A percentile compares a stretch with the other conserved stretches of the same genome.
phyloP scores from a whole-genome alignment of 2,329 filamentous ascomycete genomes.

The Pseudocercospora musae region DNA sequence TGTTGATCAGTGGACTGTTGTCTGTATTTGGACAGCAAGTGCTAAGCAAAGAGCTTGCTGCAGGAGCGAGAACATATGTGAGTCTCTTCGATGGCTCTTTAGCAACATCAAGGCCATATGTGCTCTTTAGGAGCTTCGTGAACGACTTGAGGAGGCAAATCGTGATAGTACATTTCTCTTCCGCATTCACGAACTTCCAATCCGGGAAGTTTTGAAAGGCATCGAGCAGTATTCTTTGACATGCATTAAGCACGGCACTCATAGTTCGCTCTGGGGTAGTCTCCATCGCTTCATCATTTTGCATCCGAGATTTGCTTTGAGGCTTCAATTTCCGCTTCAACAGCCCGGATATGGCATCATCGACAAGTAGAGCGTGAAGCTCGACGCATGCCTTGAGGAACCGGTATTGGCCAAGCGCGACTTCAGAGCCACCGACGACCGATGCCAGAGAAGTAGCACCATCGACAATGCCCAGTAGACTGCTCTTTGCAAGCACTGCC shows the following conservation, averaged over 20 bases:
- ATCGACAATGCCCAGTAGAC: slow-evolving; percentile 72
- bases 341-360: slow-evolving; percentile 68
- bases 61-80: slow-evolving; percentile 63
- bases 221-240: slow-evolving; percentile 73
- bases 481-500: slow-evolving; percentile 81
- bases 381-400: slow-evolving; percentile 71
- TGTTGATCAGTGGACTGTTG: slow-evolving; percentile 16
- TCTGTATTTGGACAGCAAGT: slow-evolving; percentile 53
- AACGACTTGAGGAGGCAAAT: slow-evolving; percentile 66
- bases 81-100: slow-evolving; percentile 46
- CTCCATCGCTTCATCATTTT: slow-evolving; percentile 52
- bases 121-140: slow-evolving; percentile 66
- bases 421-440: slow-evolving; percentile 78
- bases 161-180: slow-evolving; percentile 68
- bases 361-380: slow-evolving; percentile 71
- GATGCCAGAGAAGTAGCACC: slow-evolving; percentile 72
- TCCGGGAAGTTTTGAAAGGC: slow-evolving; percentile 80
- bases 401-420: slow-evolving; percentile 70
- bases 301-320: slow-evolving; percentile 22
- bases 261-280: slow-evolving; percentile 77
- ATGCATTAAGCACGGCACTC: slow-evolving; percentile 65
- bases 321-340: slow-evolving; percentile 55
- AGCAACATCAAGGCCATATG: slow-evolving; percentile 70
- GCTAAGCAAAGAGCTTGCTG: slow-evolving; percentile 72
- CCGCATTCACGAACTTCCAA: slow-evolving; percentile 73